phyloP scores from a whole-genome alignment of 108 stramenopile species.

The Schizochytrium sp. region DNA sequence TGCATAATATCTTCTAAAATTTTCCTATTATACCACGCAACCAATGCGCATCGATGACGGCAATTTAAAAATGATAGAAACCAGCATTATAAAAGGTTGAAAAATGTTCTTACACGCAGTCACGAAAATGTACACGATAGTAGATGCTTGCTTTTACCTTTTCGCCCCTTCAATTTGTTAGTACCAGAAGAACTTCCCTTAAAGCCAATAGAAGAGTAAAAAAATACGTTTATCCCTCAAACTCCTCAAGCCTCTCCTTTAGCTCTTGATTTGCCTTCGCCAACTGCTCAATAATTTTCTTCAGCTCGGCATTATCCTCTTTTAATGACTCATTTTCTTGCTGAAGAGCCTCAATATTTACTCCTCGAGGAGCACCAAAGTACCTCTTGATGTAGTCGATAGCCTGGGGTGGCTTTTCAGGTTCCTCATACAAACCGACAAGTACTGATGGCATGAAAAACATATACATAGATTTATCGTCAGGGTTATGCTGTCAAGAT shows the following conservation, averaged over 20 bases:
- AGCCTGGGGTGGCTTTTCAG: conserved; percentile 89
- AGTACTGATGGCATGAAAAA: conserved; percentile 71
- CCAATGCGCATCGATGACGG: too few species aligned
- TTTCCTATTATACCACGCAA: too few species aligned
- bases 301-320: conserved; percentile 72
- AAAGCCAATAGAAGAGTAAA: too few species aligned
- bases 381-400: conserved; percentile 88
- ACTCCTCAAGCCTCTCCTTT: conserved; percentile 42
- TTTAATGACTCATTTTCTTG: conserved; percentile 82
- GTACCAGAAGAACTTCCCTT: too few species aligned
- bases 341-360: conserved; percentile 85
- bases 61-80: too few species aligned
- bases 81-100: too few species aligned
- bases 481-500: neutral
- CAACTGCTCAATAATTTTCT: conserved; percentile 61
- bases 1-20: too few species aligned
- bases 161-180: too few species aligned
- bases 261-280: conserved; percentile 40
- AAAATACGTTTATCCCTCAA: neutral
- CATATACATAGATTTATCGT: neutral
- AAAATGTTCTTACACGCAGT: too few species aligned
- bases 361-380: conserved; percentile 81
- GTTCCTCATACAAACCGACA: conserved; percentile 93
- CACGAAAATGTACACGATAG: too few species aligned
- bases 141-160: too few species aligned